Conservation (phyloP, 208 protist genomes). For the Tritrichomonas musculus region DNA sequence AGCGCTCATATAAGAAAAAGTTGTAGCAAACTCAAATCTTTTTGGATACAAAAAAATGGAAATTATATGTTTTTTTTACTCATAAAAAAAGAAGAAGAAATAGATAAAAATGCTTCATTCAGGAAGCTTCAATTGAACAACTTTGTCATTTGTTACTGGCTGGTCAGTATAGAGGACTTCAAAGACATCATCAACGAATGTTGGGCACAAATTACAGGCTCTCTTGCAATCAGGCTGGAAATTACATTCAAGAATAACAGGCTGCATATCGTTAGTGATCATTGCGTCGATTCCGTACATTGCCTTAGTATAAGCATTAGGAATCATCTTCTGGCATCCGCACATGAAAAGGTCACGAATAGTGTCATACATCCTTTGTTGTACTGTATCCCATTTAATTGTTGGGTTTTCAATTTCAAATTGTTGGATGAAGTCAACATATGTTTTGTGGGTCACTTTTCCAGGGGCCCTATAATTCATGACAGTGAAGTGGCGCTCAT, state of each 20-base stretch:
- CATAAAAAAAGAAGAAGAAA: too few species aligned
- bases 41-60: too few species aligned
- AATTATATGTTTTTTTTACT: too few species aligned
- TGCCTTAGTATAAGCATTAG: neutral
- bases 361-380: neutral
- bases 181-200: slow-evolving; percentile 25
- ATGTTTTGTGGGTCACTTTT: slow-evolving; percentile 26
- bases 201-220: neutral
- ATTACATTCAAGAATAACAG: slow-evolving; percentile 10
- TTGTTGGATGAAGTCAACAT: neutral
- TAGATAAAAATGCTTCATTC: too few species aligned
- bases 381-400: neutral
- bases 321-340: neutral
- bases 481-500: slow-evolving; percentile 1
- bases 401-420: neutral
- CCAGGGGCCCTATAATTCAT: neutral
- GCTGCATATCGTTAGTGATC: neutral
- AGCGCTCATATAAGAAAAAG: too few species aligned
- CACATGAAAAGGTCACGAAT: neutral
- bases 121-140: neutral
- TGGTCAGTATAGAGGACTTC: neutral
- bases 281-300: slow-evolving; percentile 26
- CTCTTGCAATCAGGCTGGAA: slow-evolving; percentile 21
- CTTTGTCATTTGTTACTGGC: slow-evolving; percentile 20
- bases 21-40: too few species aligned